Conservation (phyloP, 208 protist genomes). For the Trypanosoma platydactyli region DNA sequence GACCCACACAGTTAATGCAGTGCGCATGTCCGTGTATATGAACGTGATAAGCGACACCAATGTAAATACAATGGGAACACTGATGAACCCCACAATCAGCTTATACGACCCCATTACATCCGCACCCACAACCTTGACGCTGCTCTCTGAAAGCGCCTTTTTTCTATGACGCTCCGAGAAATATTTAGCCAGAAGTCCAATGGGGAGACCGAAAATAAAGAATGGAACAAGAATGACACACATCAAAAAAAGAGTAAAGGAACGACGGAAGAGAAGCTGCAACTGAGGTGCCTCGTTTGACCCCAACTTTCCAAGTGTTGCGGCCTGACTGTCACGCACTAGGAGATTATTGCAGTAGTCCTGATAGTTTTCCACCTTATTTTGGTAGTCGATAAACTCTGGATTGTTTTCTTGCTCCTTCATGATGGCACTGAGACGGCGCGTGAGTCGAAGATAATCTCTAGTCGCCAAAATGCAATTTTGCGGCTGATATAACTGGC, state of each 20-base stretch:
- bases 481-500: constrained; percentile 88
- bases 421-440: constrained; percentile 78
- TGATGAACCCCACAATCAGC: constrained; percentile 65
- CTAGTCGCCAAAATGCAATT: constrained; percentile 67
- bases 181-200: constrained; percentile 64
- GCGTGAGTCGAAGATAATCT: constrained; percentile 86
- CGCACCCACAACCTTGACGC: constrained; percentile 86
- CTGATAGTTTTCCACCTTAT: constrained; percentile 80
- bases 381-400: constrained; percentile 69
- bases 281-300: constrained; percentile 55
- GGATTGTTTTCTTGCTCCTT: constrained; percentile 60
- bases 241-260: constrained; percentile 80
- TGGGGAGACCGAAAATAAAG: constrained; percentile 74
- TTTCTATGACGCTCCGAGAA: constrained; percentile 48
- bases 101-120: constrained; percentile 93
- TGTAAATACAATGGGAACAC: constrained; percentile 61
- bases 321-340: constrained; percentile 84
- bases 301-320: constrained; percentile 74
- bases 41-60: constrained; percentile 61
- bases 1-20: constrained; percentile 66
- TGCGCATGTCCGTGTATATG: constrained; percentile 62
- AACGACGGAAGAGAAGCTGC: constrained; percentile 65
- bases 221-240: constrained; percentile 81
- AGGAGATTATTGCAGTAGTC: constrained; percentile 81
- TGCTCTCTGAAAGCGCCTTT: constrained; percentile 76